Evolutionary conservation across 148 eudicot species (phyloP), one percentile per base, ranked within the genome.

Genomic region (Persicaria tinctoria): DNA sequence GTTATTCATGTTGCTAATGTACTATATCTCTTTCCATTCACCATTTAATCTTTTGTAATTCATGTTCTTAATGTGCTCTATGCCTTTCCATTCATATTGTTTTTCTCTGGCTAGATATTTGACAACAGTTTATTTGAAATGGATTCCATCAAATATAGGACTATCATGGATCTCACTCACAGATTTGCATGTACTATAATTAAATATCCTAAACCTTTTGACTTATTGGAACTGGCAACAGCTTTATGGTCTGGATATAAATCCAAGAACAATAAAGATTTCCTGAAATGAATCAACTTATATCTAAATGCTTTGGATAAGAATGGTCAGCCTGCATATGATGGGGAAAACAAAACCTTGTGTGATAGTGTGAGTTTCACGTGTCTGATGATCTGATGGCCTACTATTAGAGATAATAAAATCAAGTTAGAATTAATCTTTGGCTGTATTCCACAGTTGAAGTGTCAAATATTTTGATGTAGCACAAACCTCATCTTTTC

Each of bases 391-490:
- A 95, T 83, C 84, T 95, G 83, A 89, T 95, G 51, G 78, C 87
- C 70, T 92, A 95, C 86, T 89, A 92, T 85, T 85, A 87, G 85
- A 83, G 96, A 92, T 84, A 66, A 92, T 75, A 81, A 89, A 51
- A 89, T 95, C 82, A 89, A 85, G 83, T 96, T 92, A 71, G 98
- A 95, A 89, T 85, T 97, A 70, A 95, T 95, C 64, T 92, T 95
- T 80, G 98, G 98, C 74, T 95, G 98, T 87, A 95, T 95, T 82
- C 98, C 98, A 23, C 98, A 95, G 91, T 97, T 95, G 81, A 72
- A 48, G 32, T 51, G 59, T 10, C 45, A 32, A 8, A 5, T 48
- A 18, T 44, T 47, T 70, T 70, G 73, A 70, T 73, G 49, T 68
- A 32, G 3, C 41, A 32, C 41, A 2, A 44, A 68, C 45, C 48